Evolutionary conservation across 257 asterid species (phyloP).

Genomic region (Solanum sejunctum): DNA sequence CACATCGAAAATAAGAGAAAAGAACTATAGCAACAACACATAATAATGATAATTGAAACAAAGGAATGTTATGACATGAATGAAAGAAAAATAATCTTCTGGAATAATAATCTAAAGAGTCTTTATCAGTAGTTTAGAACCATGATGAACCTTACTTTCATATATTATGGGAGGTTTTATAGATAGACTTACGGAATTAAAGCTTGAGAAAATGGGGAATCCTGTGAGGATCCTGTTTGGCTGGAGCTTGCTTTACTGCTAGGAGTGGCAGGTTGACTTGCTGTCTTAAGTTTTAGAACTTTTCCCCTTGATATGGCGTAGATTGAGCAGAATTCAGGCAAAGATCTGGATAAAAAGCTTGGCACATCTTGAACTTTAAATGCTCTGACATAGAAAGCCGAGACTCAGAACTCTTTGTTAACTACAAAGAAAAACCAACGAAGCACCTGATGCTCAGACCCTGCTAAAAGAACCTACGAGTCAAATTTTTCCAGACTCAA

Average conservation of each 20-base stretch:
- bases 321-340: slow-evolving; percentile 61
- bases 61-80: not conserved
- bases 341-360: slow-evolving; percentile 26
- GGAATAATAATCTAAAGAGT: not conserved
- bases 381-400: slow-evolving; percentile 35
- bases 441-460: not conserved
- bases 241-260: slow-evolving; percentile 17
- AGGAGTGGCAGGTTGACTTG: slow-evolving; percentile 28
- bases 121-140: not conserved
- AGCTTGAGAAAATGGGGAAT: slow-evolving; percentile 7
- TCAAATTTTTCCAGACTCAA: not conserved
- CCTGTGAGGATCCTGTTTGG: slow-evolving; percentile 4
- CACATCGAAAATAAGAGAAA: not conserved
- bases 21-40: not conserved
- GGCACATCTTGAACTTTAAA: slow-evolving; percentile 53
- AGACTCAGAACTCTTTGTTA: not conserved
- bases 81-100: not conserved
- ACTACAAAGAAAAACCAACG: not conserved
- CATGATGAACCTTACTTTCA: not conserved
- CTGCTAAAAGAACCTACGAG: not conserved
- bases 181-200: slow-evolving; percentile 20
- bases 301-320: slow-evolving; percentile 42
- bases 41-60: not conserved
- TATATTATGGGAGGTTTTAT: not conserved
- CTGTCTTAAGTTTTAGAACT: slow-evolving; percentile 30